Conservation (phyloP, 2,329 filamentous ascomycete genomes). For the Microdochium nivale region DNA sequence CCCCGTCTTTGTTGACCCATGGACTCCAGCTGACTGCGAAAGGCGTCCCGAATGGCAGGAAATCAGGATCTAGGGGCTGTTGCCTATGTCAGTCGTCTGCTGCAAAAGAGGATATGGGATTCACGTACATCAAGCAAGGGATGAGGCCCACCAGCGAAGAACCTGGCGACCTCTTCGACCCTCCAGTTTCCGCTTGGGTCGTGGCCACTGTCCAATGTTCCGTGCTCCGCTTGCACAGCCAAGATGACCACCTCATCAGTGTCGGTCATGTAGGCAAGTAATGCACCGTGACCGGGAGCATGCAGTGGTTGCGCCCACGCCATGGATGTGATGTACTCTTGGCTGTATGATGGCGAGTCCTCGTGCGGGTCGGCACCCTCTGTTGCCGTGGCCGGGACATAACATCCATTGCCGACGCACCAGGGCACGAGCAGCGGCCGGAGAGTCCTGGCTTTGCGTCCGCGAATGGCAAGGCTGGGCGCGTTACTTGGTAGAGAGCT, state of each 20-base stretch:
- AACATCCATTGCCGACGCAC: conserved; percentile 43
- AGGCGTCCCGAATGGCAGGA: conserved; percentile 35
- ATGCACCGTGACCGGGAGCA: conserved; percentile 27
- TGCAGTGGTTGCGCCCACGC: conserved; percentile 37
- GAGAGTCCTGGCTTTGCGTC: conserved; percentile 30
- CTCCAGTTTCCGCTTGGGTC: conserved; percentile 28
- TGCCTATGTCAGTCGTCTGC: background rate
- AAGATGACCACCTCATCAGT: conserved; percentile 40
- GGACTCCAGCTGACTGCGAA: conserved; percentile 47
- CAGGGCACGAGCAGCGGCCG: conserved; percentile 44
- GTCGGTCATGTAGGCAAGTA: conserved; percentile 46
- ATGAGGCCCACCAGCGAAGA: conserved; percentile 38
- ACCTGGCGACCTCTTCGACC: conserved; percentile 41
- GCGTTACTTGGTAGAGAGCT: conserved; percentile 6
- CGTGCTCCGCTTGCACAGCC: conserved; percentile 31
- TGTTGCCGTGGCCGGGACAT: conserved; percentile 26
- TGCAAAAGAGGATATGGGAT: background rate
- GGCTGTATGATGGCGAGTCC: conserved; percentile 17
- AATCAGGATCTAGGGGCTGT: conserved; percentile 33
- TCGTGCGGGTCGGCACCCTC: conserved; percentile 6
- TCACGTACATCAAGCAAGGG: conserved; percentile 19
- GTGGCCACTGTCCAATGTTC: conserved; percentile 3
- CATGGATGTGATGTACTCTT: conserved; percentile 36
- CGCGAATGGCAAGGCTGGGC: conserved; percentile 10
- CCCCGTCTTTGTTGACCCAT: conserved; percentile 30